phyloP scores from a whole-genome alignment of 768 basidiomycete species.

The Phylloporus arenicola region DNA sequence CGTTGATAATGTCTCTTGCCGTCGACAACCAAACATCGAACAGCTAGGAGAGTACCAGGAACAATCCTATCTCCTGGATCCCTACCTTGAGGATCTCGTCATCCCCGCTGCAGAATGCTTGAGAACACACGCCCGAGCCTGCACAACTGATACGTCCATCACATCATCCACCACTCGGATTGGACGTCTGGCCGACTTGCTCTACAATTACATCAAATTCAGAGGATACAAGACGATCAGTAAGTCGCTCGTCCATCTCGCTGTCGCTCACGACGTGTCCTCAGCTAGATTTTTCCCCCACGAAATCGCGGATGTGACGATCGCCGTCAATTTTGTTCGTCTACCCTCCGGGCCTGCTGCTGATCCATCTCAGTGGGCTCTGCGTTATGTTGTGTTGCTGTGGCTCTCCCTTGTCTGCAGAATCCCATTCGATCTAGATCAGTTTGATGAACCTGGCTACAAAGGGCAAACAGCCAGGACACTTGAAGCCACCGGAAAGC shows the following conservation, averaged over 20 bases:
- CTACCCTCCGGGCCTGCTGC: conserved; percentile 40
- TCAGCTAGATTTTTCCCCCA: conserved; percentile 95
- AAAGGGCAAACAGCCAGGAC: conserved; percentile 47
- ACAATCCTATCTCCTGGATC: conserved; percentile 88
- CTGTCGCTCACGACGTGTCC: conserved; percentile 6
- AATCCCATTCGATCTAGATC: conserved; percentile 86
- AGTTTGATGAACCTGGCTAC: conserved; percentile 66
- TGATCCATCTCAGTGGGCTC: conserved; percentile 57
- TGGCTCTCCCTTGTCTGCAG: conserved; percentile 95
- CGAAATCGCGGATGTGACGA: conserved; percentile 73
- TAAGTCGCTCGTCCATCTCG: conserved; percentile 37
- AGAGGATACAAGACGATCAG: conserved; percentile 90
- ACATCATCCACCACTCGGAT: conserved; percentile 37
- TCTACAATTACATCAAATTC: conserved; percentile 82
- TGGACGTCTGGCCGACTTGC: conserved; percentile 49
- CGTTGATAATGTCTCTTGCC: conserved; percentile 1
- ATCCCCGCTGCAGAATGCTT: conserved; percentile 65
- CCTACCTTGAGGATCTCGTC: conserved; percentile 75
- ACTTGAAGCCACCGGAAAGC: conserved; percentile 56
- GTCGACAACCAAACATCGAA: conserved; percentile 1
- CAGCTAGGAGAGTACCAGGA: conserved; percentile 91
- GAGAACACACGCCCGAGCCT: conserved; percentile 46
- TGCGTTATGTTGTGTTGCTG: conserved; percentile 77
- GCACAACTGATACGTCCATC: conserved; percentile 26
- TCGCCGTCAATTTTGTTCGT: conserved; percentile 64